Evolutionary conservation across 495 filamentous ascomycete species (phyloP).

Genomic region (Aspergillus incahuasiensis): DNA sequence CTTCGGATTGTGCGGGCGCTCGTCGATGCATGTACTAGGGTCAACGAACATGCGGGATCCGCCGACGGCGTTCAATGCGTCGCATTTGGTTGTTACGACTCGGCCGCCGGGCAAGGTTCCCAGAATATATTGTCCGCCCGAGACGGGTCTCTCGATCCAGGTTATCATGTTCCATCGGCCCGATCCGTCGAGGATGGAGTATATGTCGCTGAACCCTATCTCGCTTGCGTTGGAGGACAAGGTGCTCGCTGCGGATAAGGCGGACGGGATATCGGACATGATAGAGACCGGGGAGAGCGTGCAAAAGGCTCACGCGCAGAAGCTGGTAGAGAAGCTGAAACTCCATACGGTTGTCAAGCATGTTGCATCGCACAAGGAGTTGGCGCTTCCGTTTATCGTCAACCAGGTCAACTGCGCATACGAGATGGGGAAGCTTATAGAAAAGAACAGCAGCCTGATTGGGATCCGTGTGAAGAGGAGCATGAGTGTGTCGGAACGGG

Average conservation of each 20-base stretch:
- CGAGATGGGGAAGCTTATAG: conserved; percentile 77
- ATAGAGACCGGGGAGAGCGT: conserved; percentile 52
- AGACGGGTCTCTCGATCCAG: conserved; percentile 64
- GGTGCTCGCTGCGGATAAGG: conserved; percentile 25
- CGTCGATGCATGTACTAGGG: conserved; percentile 81
- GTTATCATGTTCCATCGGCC: conserved; percentile 86
- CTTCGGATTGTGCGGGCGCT: conserved; percentile 76
- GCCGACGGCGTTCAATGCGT: conserved; percentile 54
- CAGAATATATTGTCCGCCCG: conserved; percentile 63
- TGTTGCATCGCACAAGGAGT: conserved; percentile 74
- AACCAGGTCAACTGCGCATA: conserved; percentile 96
- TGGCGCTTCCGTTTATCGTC: conserved; percentile 72
- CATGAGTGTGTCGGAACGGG: conserved; percentile 88
- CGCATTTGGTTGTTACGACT: conserved; percentile 66
- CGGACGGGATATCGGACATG: conserved; percentile 22
- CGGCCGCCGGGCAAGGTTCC: conserved; percentile 55
- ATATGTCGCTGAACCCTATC: conserved; percentile 87
- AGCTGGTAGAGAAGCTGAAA: conserved; percentile 83
- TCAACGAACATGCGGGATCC: conserved; percentile 58
- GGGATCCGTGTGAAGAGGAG: conserved; percentile 74
- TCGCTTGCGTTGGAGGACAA: conserved; percentile 84
- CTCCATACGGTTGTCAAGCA: conserved; percentile 79
- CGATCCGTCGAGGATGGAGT: conserved; percentile 87
- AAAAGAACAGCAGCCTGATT: conserved; percentile 80
- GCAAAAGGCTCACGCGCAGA: conserved; percentile 55